Base-by-base conservation (phyloP, 148 eudicot genomes). In the Silene conica region DNA sequence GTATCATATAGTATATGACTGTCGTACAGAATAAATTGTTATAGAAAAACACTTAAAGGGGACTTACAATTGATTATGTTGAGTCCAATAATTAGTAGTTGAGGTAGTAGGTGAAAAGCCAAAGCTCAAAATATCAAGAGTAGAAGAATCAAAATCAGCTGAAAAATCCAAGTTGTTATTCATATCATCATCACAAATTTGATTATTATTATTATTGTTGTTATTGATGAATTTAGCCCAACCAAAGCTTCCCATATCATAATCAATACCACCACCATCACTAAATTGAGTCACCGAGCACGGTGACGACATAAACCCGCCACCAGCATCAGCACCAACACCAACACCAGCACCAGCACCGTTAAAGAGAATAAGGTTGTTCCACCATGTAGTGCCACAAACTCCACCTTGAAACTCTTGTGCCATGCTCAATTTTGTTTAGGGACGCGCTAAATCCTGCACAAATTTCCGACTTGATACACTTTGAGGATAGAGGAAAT, bases 341-440 rank as follows among this genome's bases (percentile, higher is more conserved):
- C n/a, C n/a, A n/a, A 86, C 84, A 15, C 82, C 60, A 20, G 34
- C 62, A 8, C 81, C 72, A 26, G 86, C 85, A 45, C 80, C 76
- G 58, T 77, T 75, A 31, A 87, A 86, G 57, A 76, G 57, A 74
- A 45, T 83, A 63, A 78, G 76, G 76, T 76, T 87, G 76, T 76
- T 87, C 96, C 92, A 90, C 95, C 88, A 88, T 25, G 71, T 78
- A 8, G 81, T 76, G 38, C 87, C 85, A 64, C 91, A 92, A 67
- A 89, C 86, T 20, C 86, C 91, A 10, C 86, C 89, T 76, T 87
- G 92, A 52, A 84, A 85, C 68, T 89, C 88, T 43, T 88, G 92
- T 34, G 73, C 92, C 92, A 88, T 91, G 76, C 38, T 61, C 15
- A 16, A 31, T 5, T 31, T 31, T 28, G 16, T 22, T 52, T n/a